phyloP scores from a whole-genome alignment of 116 monocot genomes.

The Iris pallida region DNA sequence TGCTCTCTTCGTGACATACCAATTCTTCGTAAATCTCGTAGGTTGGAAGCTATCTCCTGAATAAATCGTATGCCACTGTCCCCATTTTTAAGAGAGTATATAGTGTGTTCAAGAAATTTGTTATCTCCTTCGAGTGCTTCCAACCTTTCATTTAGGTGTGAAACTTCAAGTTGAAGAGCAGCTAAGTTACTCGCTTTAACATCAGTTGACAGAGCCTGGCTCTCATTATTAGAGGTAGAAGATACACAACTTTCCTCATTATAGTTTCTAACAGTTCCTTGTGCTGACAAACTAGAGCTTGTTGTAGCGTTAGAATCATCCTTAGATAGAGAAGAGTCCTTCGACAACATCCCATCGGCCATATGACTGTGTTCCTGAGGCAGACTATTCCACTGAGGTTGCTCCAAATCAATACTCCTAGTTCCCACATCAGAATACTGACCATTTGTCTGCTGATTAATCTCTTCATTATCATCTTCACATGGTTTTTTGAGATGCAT shows the following conservation, averaged over 20 bases:
- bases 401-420: not conserved
- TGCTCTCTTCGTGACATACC: constrained; percentile 20
- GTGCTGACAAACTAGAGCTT: not conserved
- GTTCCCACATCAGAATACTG: not conserved
- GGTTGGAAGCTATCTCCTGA: constrained; percentile 58
- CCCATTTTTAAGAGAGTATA: constrained; percentile 70
- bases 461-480: not conserved
- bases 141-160: constrained; percentile 57
- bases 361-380: not conserved
- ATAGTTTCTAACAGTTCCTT: not conserved
- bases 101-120: constrained; percentile 73
- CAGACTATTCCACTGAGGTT: not conserved
- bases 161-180: constrained; percentile 44
- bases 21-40: constrained; percentile 56
- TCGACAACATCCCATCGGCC: not conserved
- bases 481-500: not conserved
- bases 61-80: constrained; percentile 58
- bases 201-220: not conserved
- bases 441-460: not conserved
- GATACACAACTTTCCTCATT: not conserved
- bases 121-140: constrained; percentile 68
- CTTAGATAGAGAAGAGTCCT: not conserved
- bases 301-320: not conserved
- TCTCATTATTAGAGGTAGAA: not conserved
- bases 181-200: constrained; percentile 19